phyloP scores from a whole-genome alignment of 2,329 filamentous ascomycete genomes.

The Diaporthe aspalathi region DNA sequence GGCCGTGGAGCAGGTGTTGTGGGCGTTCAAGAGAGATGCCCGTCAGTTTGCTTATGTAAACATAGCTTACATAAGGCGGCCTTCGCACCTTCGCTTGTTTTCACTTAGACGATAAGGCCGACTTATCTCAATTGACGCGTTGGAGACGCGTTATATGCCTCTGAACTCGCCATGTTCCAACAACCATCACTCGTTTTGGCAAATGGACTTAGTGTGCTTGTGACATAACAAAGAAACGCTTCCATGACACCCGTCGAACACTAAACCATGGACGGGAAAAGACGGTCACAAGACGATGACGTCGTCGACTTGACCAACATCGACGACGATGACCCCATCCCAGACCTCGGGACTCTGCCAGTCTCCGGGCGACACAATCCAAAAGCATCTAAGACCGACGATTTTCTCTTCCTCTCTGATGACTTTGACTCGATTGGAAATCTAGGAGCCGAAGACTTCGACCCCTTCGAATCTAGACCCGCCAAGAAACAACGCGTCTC shows the following conservation, averaged over 20 bases:
- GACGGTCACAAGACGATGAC: slow-evolving; percentile 36
- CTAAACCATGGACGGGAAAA: slow-evolving; percentile 9
- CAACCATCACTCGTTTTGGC: neutral
- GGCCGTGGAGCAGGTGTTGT: too few species aligned
- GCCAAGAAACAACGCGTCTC: slow-evolving; percentile 48
- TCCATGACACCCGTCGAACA: neutral
- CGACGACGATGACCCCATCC: slow-evolving; percentile 23
- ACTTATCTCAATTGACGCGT: slow-evolving; percentile 11
- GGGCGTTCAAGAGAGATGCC: too few species aligned
- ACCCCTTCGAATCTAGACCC: slow-evolving; percentile 39
- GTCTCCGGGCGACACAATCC: neutral
- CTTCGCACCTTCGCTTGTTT: neutral
- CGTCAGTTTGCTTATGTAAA: neutral
- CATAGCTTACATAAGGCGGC: neutral
- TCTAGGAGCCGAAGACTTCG: slow-evolving; percentile 46
- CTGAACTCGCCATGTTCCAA: neutral
- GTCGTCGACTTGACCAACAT: slow-evolving; percentile 42
- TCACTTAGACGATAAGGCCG: neutral
- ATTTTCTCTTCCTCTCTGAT: slow-evolving; percentile 51
- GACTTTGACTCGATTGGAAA: slow-evolving; percentile 57
- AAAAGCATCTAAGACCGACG: slow-evolving; percentile 18
- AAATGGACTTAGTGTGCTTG: neutral
- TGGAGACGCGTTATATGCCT: neutral
- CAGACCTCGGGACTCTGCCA: neutral
- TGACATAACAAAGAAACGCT: neutral